Percentiles rank a stretch among this genome's conserved stretches.
phyloP scores from a whole-genome alignment of 768 basidiomycete genomes.

The Tulasnella sp. region DNA sequence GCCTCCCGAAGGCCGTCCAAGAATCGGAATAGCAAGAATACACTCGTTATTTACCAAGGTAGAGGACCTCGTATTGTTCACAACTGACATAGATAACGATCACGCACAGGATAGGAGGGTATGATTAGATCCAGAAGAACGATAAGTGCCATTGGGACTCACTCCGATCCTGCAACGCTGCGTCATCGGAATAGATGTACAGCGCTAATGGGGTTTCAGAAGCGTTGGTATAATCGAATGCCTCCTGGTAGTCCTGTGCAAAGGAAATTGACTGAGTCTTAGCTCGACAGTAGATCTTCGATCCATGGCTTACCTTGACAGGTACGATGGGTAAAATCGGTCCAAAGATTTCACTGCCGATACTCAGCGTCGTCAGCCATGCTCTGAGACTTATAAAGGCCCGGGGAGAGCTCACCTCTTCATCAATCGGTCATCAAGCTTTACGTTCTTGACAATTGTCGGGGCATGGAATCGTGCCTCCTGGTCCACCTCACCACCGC shows the following conservation, averaged over 20 bases:
- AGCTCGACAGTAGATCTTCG: too few species aligned
- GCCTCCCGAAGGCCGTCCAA: slow-evolving; percentile 66
- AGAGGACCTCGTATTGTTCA: slow-evolving; percentile 61
- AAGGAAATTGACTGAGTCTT: too few species aligned
- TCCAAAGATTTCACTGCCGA: slow-evolving; percentile 67
- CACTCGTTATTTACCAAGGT: slow-evolving; percentile 59
- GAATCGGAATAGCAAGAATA: slow-evolving; percentile 43
- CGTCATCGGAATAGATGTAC: slow-evolving; percentile 62
- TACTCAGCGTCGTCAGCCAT: too few species aligned
- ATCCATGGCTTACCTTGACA: slow-evolving; percentile 37
- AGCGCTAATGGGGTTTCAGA: slow-evolving; percentile 67
- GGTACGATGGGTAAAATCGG: slow-evolving; percentile 68
- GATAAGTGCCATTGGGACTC: not conserved
- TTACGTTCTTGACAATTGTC: slow-evolving; percentile 47
- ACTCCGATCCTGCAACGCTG: slow-evolving; percentile 53
- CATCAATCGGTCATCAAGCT: slow-evolving; percentile 45
- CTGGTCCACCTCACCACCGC: slow-evolving; percentile 38
- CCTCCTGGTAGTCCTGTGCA: too few species aligned
- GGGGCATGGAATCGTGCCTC: slow-evolving; percentile 41
- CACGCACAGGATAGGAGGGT: not conserved
- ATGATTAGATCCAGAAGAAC: not conserved
- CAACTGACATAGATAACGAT: slow-evolving; percentile 36
- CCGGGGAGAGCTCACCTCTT: slow-evolving; percentile 25
- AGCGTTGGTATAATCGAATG: slow-evolving; percentile 31
- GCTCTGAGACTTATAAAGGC: too few species aligned